phyloP scores from a whole-genome alignment of 164 flowering plant genomes.

The Kingdonia uniflora region DNA sequence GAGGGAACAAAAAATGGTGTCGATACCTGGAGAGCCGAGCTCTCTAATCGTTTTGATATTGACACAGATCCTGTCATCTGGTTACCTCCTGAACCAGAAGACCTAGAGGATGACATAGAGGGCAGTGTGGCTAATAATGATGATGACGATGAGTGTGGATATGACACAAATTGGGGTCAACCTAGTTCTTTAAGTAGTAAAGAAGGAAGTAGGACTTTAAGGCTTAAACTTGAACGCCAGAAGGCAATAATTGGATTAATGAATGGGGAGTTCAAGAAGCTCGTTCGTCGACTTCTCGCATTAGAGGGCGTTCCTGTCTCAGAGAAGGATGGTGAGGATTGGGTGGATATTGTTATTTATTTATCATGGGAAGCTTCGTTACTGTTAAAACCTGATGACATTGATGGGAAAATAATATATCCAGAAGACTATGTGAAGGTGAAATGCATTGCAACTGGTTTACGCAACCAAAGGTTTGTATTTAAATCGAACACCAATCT shows the following conservation, averaged over 20 bases:
- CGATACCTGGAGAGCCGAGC: slow-evolving; percentile 9
- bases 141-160: slow-evolving; percentile 59
- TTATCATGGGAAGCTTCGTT: slow-evolving; percentile 91
- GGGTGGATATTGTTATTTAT: slow-evolving; percentile 72
- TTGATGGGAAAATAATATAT: slow-evolving; percentile 56
- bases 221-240: slow-evolving; percentile 42
- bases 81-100: slow-evolving; percentile 79
- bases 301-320: slow-evolving; percentile 32
- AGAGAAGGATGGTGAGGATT: slow-evolving; percentile 38
- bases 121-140: slow-evolving; percentile 46
- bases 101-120: slow-evolving; percentile 53
- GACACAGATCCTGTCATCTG: slow-evolving; percentile 38
- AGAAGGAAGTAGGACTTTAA: slow-evolving; percentile 30
- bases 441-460: slow-evolving; percentile 82
- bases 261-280: slow-evolving; percentile 54
- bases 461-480: slow-evolving; percentile 59
- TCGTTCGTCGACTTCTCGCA: slow-evolving; percentile 52
- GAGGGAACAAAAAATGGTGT: slow-evolving; percentile 18
- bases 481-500: neutral
- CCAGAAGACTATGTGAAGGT: slow-evolving; percentile 75
- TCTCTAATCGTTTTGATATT: slow-evolving; percentile 19
- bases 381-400: slow-evolving; percentile 57
- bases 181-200: slow-evolving; percentile 39
- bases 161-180: slow-evolving; percentile 51
- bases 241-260: slow-evolving; percentile 46